A percentile compares a stretch with the other conserved stretches of the same genome.
These are phyloP conservation scores for Gossypium arboreum DNA, from an alignment of 345 rosid species.

Conservation along the genomic window DNA sequence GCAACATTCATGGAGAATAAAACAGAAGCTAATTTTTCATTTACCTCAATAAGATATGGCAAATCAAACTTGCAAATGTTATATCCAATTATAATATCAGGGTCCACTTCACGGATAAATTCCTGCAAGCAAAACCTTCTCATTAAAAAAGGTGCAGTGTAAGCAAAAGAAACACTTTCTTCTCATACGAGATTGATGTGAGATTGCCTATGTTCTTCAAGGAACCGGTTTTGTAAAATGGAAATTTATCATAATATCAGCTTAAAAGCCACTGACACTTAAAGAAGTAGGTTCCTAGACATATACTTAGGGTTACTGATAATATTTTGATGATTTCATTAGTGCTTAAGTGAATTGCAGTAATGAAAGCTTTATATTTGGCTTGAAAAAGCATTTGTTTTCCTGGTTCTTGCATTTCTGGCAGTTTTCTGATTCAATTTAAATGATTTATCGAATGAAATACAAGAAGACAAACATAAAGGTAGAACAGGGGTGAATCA, in stretches of 20 bases:
- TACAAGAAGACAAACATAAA: background rate
- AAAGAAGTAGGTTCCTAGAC: background rate
- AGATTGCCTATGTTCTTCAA: slow-evolving; percentile 9
- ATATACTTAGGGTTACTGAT: background rate
- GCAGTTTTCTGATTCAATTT: background rate
- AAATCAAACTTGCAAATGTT: slow-evolving; percentile 98
- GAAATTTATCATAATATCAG: background rate
- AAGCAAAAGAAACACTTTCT: background rate
- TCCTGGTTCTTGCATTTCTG: background rate
- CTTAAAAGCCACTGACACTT: background rate
- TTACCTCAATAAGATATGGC: slow-evolving; percentile 97
- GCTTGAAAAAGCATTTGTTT: background rate
- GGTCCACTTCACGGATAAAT: slow-evolving; percentile 82
- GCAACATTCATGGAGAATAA: background rate
- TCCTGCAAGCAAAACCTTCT: slow-evolving; percentile 55
- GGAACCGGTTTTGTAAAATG: background rate
- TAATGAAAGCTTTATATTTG: background rate
- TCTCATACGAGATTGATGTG: slow-evolving; percentile 1
- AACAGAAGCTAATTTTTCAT: slow-evolving; percentile 17
- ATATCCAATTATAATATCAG: slow-evolving; percentile 95
- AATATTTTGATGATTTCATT: background rate
- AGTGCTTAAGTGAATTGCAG: background rate
- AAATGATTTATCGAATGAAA: background rate
- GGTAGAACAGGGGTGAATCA: background rate
- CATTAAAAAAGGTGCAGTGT: slow-evolving; percentile 10